A percentile compares a stretch with the other conserved stretches of the same genome.
These are phyloP conservation scores for Cymbopogon citratus DNA, from an alignment of 176 grass and related monocot genomes.

Conservation along the genomic window DNA sequence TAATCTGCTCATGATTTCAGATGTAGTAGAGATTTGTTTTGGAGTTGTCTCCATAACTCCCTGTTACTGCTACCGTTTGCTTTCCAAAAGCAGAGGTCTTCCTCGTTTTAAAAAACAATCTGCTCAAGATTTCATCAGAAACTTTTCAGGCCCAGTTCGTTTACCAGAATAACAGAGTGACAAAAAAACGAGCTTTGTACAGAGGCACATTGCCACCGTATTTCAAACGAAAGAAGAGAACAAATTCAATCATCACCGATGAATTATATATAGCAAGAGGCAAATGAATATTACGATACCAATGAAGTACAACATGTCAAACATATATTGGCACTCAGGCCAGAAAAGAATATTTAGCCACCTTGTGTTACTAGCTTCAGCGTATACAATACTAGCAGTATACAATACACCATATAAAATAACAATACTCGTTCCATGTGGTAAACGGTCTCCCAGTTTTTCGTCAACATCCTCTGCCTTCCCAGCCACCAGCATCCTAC, in stretches of 20 bases:
- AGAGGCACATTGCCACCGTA: background rate
- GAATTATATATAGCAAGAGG: background rate
- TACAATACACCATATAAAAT: slow-evolving; percentile 18
- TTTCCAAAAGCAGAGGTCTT: too few relatives aligned
- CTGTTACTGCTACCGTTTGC: too few relatives aligned
- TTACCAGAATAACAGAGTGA: too few relatives aligned
- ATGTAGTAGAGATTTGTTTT: too few relatives aligned
- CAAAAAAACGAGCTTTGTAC: too few relatives aligned
- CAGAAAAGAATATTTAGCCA: slow-evolving; percentile 15
- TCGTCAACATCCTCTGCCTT: slow-evolving; percentile 29
- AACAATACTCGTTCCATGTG: slow-evolving; percentile 1
- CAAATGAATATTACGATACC: background rate
- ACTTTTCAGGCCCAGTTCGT: too few relatives aligned
- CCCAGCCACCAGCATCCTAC: slow-evolving; percentile 29
- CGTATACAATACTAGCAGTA: slow-evolving; percentile 1
- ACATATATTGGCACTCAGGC: background rate
- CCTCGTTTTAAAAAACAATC: too few relatives aligned
- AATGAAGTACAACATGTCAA: background rate
- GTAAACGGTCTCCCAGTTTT: slow-evolving; percentile 5
- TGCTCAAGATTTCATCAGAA: too few relatives aligned
- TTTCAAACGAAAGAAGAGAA: too few relatives aligned
- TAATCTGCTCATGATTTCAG: too few relatives aligned
- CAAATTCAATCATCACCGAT: background rate
- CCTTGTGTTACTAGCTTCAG: slow-evolving; percentile 7
- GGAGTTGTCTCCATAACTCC: too few relatives aligned